Percentiles rank a stretch among this genome's conserved stretches.
Conservation (phyloP, 176 grass and related monocot species). For the Cenchrus fungigraminus region DNA sequence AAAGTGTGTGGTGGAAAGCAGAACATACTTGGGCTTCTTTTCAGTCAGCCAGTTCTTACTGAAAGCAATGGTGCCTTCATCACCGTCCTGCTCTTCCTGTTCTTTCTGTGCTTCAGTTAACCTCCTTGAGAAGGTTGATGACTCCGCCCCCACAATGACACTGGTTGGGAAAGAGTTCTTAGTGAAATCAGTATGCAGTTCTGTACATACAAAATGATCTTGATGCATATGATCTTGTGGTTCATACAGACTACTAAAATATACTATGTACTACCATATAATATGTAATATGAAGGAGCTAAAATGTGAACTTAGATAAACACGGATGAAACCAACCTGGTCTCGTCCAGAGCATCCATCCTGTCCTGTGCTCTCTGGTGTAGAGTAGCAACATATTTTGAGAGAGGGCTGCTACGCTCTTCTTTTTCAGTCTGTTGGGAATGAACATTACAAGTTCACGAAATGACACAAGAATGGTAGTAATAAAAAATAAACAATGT, state of each 20-base stretch:
- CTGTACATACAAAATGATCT: neutral
- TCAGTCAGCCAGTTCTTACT: constrained; percentile 74
- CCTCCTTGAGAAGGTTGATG: constrained; percentile 62
- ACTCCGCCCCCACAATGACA: constrained; percentile 78
- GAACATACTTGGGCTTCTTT: constrained; percentile 78
- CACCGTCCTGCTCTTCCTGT: constrained; percentile 59
- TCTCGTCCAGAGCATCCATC: constrained; percentile 70
- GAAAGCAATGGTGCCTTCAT: constrained; percentile 71
- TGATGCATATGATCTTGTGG: neutral
- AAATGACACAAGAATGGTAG: constrained; percentile 1
- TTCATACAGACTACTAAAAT: constrained; percentile 26
- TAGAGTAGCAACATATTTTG: constrained; percentile 68
- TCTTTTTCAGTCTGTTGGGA: constrained; percentile 74
- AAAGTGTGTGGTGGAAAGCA: neutral
- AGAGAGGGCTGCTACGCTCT: constrained; percentile 70
- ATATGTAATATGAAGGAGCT: constrained; percentile 18
- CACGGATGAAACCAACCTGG: constrained; percentile 56
- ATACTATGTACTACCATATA: neutral
- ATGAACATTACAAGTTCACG: constrained; percentile 33
- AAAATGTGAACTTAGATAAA: constrained; percentile 4
- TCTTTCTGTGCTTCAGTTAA: constrained; percentile 62
- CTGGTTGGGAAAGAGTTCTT: constrained; percentile 43
- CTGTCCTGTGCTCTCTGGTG: constrained; percentile 69
- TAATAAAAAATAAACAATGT: constrained; percentile 37
- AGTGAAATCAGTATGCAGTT: constrained; percentile 29